Evolutionary conservation across 768 basidiomycete genomes (phyloP).

Genomic region (Suillus alpinus): DNA sequence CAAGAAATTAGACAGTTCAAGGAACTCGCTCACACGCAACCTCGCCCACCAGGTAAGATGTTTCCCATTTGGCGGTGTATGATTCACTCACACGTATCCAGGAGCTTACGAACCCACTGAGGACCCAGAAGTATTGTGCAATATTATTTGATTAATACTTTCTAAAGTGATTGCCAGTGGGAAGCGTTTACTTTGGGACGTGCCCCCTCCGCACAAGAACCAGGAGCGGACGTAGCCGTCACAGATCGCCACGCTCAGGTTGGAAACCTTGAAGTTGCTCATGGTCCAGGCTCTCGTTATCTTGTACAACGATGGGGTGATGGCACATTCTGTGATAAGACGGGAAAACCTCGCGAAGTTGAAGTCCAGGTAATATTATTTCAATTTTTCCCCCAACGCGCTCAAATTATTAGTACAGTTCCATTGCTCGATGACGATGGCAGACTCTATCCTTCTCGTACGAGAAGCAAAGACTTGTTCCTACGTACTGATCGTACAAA

Average conservation of each 20-base stretch:
- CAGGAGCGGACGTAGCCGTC: conserved; percentile 62
- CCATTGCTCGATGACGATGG: conserved; percentile 93
- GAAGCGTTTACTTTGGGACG: conserved; percentile 77
- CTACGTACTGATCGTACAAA: conserved; percentile 92
- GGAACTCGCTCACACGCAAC: conserved; percentile 65
- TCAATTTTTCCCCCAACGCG: not conserved
- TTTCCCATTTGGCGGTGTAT: not conserved
- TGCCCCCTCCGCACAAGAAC: conserved; percentile 58
- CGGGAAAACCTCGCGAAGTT: conserved; percentile 79
- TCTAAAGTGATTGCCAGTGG: conserved; percentile 44
- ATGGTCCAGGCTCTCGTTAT: conserved; percentile 80
- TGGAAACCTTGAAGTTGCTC: conserved; percentile 73
- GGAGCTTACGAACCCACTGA: conserved; percentile 78
- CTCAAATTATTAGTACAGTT: conserved; percentile 49
- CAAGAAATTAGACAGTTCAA: conserved; percentile 95
- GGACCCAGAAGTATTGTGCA: conserved; percentile 71
- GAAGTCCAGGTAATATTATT: conserved; percentile 80
- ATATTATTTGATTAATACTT: conserved; percentile 22
- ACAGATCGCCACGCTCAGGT: conserved; percentile 63
- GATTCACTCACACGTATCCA: conserved; percentile 31
- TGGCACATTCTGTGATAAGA: conserved; percentile 93
- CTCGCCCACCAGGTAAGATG: conserved; percentile 59
- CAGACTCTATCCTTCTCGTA: conserved; percentile 86
- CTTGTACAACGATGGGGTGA: conserved; percentile 90
- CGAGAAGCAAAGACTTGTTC: conserved; percentile 93